These are phyloP conservation scores for Haplosporangium sp. DNA, from an alignment of 371 early-diverging fungal genomes.

Conservation along the genomic window DNA sequence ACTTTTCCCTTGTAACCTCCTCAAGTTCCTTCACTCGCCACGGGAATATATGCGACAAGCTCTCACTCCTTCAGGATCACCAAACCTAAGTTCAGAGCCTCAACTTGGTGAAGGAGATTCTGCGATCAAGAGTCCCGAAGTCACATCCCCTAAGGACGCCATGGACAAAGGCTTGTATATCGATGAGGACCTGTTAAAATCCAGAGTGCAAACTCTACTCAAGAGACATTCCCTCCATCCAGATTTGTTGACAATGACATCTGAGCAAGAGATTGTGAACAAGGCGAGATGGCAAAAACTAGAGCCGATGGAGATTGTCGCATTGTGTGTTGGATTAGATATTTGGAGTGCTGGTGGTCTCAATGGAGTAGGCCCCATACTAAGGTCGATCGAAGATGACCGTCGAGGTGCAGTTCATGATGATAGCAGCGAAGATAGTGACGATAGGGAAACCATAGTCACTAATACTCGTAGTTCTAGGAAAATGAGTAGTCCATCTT, in stretches of 20 bases:
- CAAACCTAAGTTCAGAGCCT: conserved; percentile 25
- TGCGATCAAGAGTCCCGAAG: conserved; percentile 3
- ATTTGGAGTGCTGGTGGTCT: conserved; percentile 65
- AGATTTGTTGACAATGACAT: conserved; percentile 63
- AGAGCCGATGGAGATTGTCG: conserved; percentile 76
- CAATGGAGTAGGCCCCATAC: conserved; percentile 30
- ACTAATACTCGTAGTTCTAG: not conserved
- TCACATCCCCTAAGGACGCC: conserved; percentile 17
- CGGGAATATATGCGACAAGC: conserved; percentile 60
- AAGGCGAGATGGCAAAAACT: conserved; percentile 73
- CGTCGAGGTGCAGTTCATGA: not conserved
- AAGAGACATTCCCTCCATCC: conserved; percentile 73
- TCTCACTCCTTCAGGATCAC: conserved; percentile 31
- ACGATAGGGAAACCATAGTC: not conserved
- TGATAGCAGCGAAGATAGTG: conserved; percentile 38
- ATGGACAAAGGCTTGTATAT: conserved; percentile 12
- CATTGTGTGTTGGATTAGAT: conserved; percentile 73
- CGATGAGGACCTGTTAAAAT: conserved; percentile 48
- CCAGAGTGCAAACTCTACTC: conserved; percentile 60
- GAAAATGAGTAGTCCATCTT: not conserved
- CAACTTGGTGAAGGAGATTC: conserved; percentile 15
- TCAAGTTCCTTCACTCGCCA: conserved; percentile 67
- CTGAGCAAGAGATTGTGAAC: conserved; percentile 65
- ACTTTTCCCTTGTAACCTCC: conserved; percentile 73
- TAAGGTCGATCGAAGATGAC: conserved; percentile 45